Base-by-base conservation (phyloP, 2,329 filamentous ascomycete genomes). In the Aspergillus texensis region DNA sequence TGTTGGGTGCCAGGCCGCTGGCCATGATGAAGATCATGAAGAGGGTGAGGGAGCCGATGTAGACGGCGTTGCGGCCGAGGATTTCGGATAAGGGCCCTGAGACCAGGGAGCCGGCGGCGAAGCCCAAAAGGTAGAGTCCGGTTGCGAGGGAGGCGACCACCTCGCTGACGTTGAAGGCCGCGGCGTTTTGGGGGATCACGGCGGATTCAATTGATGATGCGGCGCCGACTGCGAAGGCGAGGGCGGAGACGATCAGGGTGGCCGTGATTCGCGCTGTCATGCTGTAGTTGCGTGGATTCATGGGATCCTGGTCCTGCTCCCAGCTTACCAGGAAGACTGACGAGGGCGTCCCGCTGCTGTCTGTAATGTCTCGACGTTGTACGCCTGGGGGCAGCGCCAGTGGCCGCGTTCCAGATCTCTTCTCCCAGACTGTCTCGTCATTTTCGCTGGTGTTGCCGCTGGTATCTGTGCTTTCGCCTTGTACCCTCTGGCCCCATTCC, bases 151-250 rank as follows among this genome's bases (percentile, higher is more conserved):
- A 82, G 80, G 84, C 2, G 79, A 80, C 80, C 4, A 85, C 81
- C 48, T 84, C 75, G n/a, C 79, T 79, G 0, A 86, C 84, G 0
- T 79, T 76, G 54, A 86, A 82, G 1, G 81, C 78, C 28, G 67
- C 64, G 1, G 80, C 77, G 0, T 83, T 83, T 63, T 83, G 78
- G 0, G 74, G 74, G 0, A 85, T 66, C 0, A 82, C 81, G 0
- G 79, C 78, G 1, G 83, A 82, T 62, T 87, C 85, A 52, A 87
- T 85, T 0, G 83, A 80, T 3, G 82, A 84, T 0, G 85, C 84
- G 2, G 81, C 76, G 4, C 81, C 81, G 0, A 86, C 83, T 0
- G 83, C 79, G 28, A 84, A 79, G 2, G 79, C 84, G 50, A 88
- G 85, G 5, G 76, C 53, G 0, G 79, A 79, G 5, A 84, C 79